Base-by-base conservation (phyloP, 768 basidiomycete species). In the Rhizopogon rudus region DNA sequence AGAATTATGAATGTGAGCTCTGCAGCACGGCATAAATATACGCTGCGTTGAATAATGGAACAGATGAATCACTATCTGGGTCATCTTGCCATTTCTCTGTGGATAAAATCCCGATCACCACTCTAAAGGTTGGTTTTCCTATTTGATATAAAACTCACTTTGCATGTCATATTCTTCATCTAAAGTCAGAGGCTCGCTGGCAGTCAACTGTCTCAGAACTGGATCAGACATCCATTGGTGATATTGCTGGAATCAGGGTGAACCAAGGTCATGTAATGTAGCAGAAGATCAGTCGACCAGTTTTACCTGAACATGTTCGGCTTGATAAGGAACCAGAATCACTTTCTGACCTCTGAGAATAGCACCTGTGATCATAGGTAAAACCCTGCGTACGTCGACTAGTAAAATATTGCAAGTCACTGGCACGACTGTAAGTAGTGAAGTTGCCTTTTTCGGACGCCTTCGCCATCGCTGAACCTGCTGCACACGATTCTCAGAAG, bases 1-100 rank as follows among this genome's bases (percentile, higher is more conserved):
- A 94, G 83, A 46, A 98, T 73, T 71, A 98, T 96, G 67, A 96
- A 96, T 0, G 94, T 96, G 13, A 96, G 72, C 68, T 96, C 86
- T 87, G 65, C 51, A 13, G 10, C 50, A 37, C 35, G 13, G 35
- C 35, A 37, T 37, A 37, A 37, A 37, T 12, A 37, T 10, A 37
- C 12, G 13, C 3, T 13, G 12, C 35, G 13, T 35, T 13, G 5
- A 37, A 37, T 37, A 37, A 13, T 33, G 4, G 4, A 13, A 37
- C 12, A 37, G 12, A 14, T n/a, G 5, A 22, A 60, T 45, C 53
- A 85, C 86, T 97, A 69, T 97, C 93, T 42, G 85, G 80, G 65
- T 98, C 94, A 2, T 78, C 63, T 62, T 85, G 86, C 94, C 95
- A 97, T 68, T 87, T 91, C 49, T 73, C 92, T 95, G 61, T 14